Percentiles rank a stretch among this genome's conserved stretches.
phyloP scores from a whole-genome alignment of 192 early-diverging fungal genomes.

The Rhizophlyctis rosea region DNA sequence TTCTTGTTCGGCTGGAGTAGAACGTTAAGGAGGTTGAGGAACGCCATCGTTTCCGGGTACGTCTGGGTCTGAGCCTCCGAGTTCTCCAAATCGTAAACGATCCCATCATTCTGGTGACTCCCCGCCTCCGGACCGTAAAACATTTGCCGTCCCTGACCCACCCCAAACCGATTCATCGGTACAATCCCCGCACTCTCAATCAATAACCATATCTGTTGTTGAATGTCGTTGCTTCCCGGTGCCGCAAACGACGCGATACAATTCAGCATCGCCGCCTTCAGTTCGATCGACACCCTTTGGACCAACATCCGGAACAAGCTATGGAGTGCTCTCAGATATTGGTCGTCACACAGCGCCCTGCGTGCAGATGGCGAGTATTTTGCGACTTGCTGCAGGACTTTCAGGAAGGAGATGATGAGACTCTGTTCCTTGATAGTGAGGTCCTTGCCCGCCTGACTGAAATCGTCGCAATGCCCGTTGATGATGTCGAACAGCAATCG shows the following conservation, averaged over 20 bases:
- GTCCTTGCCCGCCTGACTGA: conserved; percentile 37
- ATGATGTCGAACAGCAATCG: conserved; percentile 71
- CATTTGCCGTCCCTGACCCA: background rate
- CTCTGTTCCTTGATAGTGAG: conserved; percentile 72
- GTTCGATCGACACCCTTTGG: conserved; percentile 67
- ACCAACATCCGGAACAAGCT: conserved; percentile 80
- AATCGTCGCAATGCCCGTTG: conserved; percentile 54
- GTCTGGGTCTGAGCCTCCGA: conserved; percentile 70
- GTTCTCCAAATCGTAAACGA: conserved; percentile 79
- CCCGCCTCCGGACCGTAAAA: conserved; percentile 20
- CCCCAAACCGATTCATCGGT: conserved; percentile 22
- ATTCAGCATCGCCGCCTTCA: conserved; percentile 79
- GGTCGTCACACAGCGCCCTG: conserved; percentile 62
- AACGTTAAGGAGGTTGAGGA: conserved; percentile 67
- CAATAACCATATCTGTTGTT: conserved; percentile 71
- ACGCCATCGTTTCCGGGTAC: conserved; percentile 85
- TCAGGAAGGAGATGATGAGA: conserved; percentile 71
- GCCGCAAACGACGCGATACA: conserved; percentile 80
- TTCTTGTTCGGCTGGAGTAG: conserved; percentile 42
- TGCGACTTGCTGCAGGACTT: conserved; percentile 73
- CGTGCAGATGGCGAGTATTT: conserved; percentile 72
- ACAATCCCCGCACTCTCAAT: conserved; percentile 73
- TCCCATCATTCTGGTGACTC: conserved; percentile 19
- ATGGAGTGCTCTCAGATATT: conserved; percentile 62
- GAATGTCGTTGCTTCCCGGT: conserved; percentile 55